Base-by-base conservation (phyloP, 129 eudicot genomes). In the Saussurea involucrata region DNA sequence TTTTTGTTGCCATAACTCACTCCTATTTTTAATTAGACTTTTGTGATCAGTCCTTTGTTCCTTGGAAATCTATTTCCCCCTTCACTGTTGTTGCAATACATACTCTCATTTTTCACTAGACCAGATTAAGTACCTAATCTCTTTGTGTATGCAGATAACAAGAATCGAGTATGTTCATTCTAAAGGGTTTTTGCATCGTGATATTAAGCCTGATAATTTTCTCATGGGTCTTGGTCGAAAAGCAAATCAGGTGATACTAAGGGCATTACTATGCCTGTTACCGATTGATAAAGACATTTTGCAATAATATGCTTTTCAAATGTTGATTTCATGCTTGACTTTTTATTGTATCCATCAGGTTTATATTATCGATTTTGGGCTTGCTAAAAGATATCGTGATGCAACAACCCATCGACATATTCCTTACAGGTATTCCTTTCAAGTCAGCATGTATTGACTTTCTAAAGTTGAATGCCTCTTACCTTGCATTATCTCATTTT, bases 191-290 rank as follows among this genome's bases (percentile, higher is more conserved):
- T 75, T 95, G 72, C 99, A 95, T 78, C 90, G 99, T 15, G 99
- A 95, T 86, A 92, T 95, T 60, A 95, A 92, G 82, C 99, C 99
- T 57, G 97, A 95, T 87, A 95, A 95, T 89, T 95, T 92, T 85
- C 90, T 95, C 66, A 95, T 95, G 99, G 99, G 99, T 68, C 97
- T 95, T 74, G 99, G 97, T 42, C 94, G 97, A 73, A 95, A 92
- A 84, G 99, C 99, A 15, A 95, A 89, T 84, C 97, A 95, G 97
- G 99, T 95, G 69, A 80, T 60, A 13, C 27, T 21, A 60, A 32
- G 57, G 42, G 29, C 36, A 22, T 13, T 40, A 20, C 31, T 13
- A 5, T 34, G 9, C 73, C 68, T 70, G 44, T 69, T 28, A 66
- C 40, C 8, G 32, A 78, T 69, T 29, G 25, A 58, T 18, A 28